These are phyloP conservation scores for Talaromyces amestolkiae DNA, from an alignment of 2,329 filamentous ascomycete genomes.

Conservation along the genomic window DNA sequence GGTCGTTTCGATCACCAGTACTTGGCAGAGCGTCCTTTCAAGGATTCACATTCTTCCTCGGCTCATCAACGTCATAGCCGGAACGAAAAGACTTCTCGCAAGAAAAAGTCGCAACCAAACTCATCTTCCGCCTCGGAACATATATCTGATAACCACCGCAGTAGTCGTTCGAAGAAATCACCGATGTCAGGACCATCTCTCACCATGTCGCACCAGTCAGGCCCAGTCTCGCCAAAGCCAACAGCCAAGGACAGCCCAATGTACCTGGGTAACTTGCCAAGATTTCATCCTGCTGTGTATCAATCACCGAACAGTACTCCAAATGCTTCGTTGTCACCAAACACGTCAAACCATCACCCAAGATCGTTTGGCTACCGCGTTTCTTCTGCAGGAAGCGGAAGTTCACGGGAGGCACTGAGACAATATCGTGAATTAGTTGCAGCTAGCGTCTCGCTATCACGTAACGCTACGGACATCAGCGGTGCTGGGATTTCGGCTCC, in stretches of 20 bases:
- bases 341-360: constrained; percentile 29
- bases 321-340: constrained; percentile 27
- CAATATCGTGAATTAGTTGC: constrained; percentile 47
- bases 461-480: constrained; percentile 28
- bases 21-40: constrained; percentile 27
- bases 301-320: constrained; percentile 31
- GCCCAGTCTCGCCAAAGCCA: constrained; percentile 31
- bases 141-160: constrained; percentile 16
- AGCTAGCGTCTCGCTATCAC: constrained; percentile 30
- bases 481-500: constrained; percentile 43
- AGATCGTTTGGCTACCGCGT: constrained; percentile 34
- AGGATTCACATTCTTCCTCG: constrained; percentile 28
- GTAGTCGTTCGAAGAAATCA: constrained; percentile 16
- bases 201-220: constrained; percentile 36
- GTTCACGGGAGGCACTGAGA: constrained; percentile 39
- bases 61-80: constrained; percentile 18
- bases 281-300: constrained; percentile 48
- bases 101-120: constrained; percentile 21
- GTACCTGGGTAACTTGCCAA: constrained; percentile 43
- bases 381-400: constrained; percentile 32
- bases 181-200: constrained; percentile 22
- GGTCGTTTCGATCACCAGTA: constrained; percentile 39
- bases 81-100: constrained; percentile 21
- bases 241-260: constrained; percentile 38
- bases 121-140: constrained; percentile 16